phyloP scores from a whole-genome alignment of 1,284 basidiomycete genomes.

The Pseudozyma sp. region DNA sequence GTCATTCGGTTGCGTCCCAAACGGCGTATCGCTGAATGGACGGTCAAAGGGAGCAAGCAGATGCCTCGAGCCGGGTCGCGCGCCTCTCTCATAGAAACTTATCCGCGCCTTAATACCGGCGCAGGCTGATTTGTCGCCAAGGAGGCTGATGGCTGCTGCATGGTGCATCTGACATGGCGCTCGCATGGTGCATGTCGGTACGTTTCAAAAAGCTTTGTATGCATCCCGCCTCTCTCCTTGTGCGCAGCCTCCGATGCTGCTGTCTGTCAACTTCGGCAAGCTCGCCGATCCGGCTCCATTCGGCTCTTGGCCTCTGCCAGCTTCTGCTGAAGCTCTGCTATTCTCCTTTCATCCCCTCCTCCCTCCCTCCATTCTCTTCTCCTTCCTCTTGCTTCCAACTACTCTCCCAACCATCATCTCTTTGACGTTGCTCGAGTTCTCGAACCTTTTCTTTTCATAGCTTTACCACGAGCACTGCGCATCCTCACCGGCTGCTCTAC shows the following conservation, averaged over 20 bases:
- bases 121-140: constrained; percentile 4
- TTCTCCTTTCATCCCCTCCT: not conserved
- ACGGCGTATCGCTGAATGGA: no score
- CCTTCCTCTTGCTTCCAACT: not conserved
- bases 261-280: constrained; percentile 33
- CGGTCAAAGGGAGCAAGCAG: no score
- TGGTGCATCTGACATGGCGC: constrained; percentile 11
- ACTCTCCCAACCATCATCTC: not conserved
- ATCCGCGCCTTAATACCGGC: no score
- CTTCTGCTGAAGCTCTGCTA: not conserved
- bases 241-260: not conserved
- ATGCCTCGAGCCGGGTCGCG: no score
- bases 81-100: no score
- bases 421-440: no score
- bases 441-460: no score
- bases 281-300: constrained; percentile 17
- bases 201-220: not conserved
- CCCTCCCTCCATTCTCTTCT: not conserved
- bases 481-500: no score
- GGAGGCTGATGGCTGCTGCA: not conserved
- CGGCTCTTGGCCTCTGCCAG: not conserved
- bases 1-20: no score
- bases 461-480: no score
- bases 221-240: no score
- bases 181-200: constrained; percentile 2